Evolutionary conservation across 176 grass and related monocot species (phyloP), one percentile per base, ranked within the genome.

Genomic region (Oryza coarctata): DNA sequence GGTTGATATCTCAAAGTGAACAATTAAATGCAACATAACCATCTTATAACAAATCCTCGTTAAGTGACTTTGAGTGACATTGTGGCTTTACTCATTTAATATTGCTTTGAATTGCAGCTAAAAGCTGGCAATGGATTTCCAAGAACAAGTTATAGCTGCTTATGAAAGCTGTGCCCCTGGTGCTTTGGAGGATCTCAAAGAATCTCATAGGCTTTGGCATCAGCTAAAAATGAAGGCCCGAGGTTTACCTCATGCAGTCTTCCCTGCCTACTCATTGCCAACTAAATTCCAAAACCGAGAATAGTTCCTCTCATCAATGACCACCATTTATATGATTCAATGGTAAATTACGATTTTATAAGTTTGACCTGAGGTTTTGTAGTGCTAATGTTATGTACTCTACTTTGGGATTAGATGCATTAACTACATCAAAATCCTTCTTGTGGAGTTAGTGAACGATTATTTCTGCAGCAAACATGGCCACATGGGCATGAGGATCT

Each of bases 251-350:
- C 15, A 71, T 86, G 89, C 87, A 64, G 87, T 85, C 69, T 91
- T 92, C 80, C 89, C 93, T 68, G 93, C 89, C 79, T 70, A 94
- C 62, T 5, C 87, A 25, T 23, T 94, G 57, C 93, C 93, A 0
- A 5, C 78, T 36, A 76, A 84, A 33, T 80, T 71, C 0, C 26
- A 83, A 55, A 20, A 30, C 29, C 39, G 27, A 67, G 34, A 87
- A 44, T 91, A 78, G 65, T 58, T 68, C 43, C 29, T 77, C 44
- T 12, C 4, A 65, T 76, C 30, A 83, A 65, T 57, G 12, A 29
- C 62, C 26, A 15, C 31, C 25, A 60, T 2, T 61, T 81, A 38
- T 28, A 82, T 36, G 66, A 68, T 47, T 63, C 7, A 14, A 32
- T 29, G 83, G 78, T 78, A 73, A 78, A 58, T 44, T 73, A 63